Evolutionary conservation across 2,329 filamentous ascomycete genomes (phyloP).

Genomic region (Stachybotrys elegans): DNA sequence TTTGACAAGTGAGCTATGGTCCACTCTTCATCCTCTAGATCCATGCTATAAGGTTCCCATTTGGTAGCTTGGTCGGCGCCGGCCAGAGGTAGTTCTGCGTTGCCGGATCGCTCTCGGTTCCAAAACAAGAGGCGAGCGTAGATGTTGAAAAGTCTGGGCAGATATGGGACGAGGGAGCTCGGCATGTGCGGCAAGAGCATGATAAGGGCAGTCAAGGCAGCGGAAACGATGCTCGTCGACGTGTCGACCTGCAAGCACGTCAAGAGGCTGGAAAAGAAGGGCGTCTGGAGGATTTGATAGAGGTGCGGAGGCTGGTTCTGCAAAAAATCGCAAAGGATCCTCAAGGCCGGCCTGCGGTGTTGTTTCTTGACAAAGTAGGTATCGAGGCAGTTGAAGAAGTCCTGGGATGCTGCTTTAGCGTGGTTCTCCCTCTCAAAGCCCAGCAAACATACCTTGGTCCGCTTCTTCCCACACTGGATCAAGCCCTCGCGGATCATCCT

Average conservation of each 20-base stretch:
- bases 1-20: slow-evolving; percentile 63
- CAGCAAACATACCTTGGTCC: slow-evolving; percentile 45
- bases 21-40: slow-evolving; percentile 57
- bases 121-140: slow-evolving; percentile 78
- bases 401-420: slow-evolving; percentile 31
- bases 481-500: slow-evolving; percentile 46
- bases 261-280: slow-evolving; percentile 65
- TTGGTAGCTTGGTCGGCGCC: slow-evolving; percentile 25
- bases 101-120: slow-evolving; percentile 50
- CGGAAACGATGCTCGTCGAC: slow-evolving; percentile 69
- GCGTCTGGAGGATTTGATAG: slow-evolving; percentile 66
- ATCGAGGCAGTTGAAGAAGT: slow-evolving; percentile 62
- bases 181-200: slow-evolving; percentile 84
- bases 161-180: slow-evolving; percentile 60
- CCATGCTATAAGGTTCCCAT: slow-evolving; percentile 63
- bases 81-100: slow-evolving; percentile 32
- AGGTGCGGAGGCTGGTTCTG: slow-evolving; percentile 75
- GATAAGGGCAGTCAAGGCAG: slow-evolving; percentile 68
- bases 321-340: slow-evolving; percentile 67
- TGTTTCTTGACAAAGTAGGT: slow-evolving; percentile 59
- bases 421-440: neutral
- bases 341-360: slow-evolving; percentile 58
- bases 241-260: slow-evolving; percentile 73
- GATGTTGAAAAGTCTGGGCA: slow-evolving; percentile 74
- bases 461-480: slow-evolving; percentile 60